phyloP scores from a whole-genome alignment of 306 rosid species.

The Sechiopsis laciniata region DNA sequence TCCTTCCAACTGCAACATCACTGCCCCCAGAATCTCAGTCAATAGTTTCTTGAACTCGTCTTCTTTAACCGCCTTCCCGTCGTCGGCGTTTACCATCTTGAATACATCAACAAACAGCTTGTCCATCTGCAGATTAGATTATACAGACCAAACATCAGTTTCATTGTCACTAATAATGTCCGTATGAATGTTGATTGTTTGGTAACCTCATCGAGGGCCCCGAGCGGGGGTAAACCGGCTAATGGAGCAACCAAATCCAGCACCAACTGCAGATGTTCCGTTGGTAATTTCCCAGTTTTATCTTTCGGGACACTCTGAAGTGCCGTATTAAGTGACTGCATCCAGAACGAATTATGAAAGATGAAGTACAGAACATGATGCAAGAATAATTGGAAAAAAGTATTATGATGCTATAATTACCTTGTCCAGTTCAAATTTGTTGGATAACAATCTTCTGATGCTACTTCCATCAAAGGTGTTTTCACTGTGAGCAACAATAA shows the following conservation, averaged over 20 bases:
- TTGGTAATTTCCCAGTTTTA: conserved; percentile 58
- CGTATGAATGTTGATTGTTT: background rate
- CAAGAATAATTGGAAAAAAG: conserved; percentile 5
- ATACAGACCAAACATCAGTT: conserved; percentile 12
- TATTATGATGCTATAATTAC: conserved; percentile 25
- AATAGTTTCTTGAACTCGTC: conserved; percentile 82
- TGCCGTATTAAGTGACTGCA: conserved; percentile 61
- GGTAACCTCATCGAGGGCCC: conserved; percentile 71
- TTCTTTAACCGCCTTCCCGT: conserved; percentile 53
- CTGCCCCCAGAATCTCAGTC: conserved; percentile 51
- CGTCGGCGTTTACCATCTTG: conserved; percentile 52
- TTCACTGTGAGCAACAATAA: conserved; percentile 89
- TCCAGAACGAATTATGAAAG: background rate
- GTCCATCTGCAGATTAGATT: conserved; percentile 60
- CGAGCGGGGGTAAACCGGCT: conserved; percentile 83
- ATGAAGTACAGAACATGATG: background rate
- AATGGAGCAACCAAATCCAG: conserved; percentile 64
- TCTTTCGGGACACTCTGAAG: conserved; percentile 62
- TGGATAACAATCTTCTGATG: conserved; percentile 61
- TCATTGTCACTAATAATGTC: background rate
- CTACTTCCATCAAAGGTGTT: conserved; percentile 80
- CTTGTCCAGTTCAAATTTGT: conserved; percentile 92
- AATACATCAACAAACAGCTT: conserved; percentile 44
- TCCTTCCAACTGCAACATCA: conserved; percentile 77
- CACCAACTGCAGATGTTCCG: conserved; percentile 51